A percentile compares a stretch with the other conserved stretches of the same genome.
These are phyloP conservation scores for Trichaptum fuscoviolaceum DNA, from an alignment of 768 basidiomycete genomes.

Conservation along the genomic window DNA sequence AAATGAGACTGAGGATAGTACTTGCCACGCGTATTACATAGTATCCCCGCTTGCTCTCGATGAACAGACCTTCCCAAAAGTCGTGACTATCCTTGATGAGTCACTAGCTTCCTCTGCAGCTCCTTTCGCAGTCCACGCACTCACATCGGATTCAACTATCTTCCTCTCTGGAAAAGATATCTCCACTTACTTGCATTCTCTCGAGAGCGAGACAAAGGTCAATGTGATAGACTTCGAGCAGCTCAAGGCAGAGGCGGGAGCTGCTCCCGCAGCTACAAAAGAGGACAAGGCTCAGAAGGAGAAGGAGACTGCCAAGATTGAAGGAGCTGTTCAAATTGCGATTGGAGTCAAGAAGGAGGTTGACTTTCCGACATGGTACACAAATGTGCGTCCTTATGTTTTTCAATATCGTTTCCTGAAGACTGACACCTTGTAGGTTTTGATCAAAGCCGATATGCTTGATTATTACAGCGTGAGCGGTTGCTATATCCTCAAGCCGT, in stretches of 20 bases:
- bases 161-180: constrained; percentile 80
- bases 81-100: constrained; percentile 71
- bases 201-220: constrained; percentile 62
- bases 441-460: constrained; percentile 97
- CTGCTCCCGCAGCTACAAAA: constrained; percentile 27
- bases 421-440: constrained; percentile 60
- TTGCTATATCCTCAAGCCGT: constrained; percentile 97
- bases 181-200: constrained; percentile 58
- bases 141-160: constrained; percentile 63
- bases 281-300: constrained; percentile 41
- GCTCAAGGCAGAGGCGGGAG: constrained; percentile 41
- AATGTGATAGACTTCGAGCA: constrained; percentile 70
- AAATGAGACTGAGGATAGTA: constrained; percentile 13
- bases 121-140: constrained; percentile 70
- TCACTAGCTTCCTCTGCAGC: constrained; percentile 67
- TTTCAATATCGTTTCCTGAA: constrained; percentile 16
- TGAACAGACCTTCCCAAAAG: constrained; percentile 57
- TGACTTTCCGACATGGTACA: constrained; percentile 93
- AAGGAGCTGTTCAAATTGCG: constrained; percentile 87
- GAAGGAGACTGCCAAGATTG: constrained; percentile 75
- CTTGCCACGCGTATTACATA: constrained; percentile 24
- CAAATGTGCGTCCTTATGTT: constrained; percentile 48
- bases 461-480: constrained; percentile 99
- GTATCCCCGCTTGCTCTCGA: constrained; percentile 81
- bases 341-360: constrained; percentile 95